phyloP scores from a whole-genome alignment of 2,329 filamentous ascomycete species.

The Curvularia lunata region DNA sequence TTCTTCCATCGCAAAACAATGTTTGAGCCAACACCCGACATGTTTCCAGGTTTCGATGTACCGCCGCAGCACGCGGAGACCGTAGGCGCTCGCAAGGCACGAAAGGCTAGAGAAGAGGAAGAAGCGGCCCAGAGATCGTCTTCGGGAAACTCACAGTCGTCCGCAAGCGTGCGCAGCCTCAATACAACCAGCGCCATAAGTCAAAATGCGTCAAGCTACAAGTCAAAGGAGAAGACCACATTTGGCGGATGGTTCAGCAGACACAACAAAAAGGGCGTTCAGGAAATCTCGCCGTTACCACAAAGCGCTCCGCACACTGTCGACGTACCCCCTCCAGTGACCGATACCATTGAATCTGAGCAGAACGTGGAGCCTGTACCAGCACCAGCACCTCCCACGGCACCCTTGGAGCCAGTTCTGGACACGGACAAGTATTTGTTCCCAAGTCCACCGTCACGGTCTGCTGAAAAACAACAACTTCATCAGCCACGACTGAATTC shows the following conservation, averaged over 20 bases:
- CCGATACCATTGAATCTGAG: conserved; percentile 2
- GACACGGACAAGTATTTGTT: conserved; percentile 4
- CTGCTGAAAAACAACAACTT: conserved; percentile 10
- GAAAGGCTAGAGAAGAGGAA: conserved; percentile 30
- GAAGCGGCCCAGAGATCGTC: conserved; percentile 26
- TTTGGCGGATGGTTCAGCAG: conserved; percentile 32
- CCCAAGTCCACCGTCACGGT: conserved; percentile 10
- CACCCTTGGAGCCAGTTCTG: conserved; percentile 11
- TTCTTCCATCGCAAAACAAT: conserved; percentile 7
- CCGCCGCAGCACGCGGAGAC: conserved; percentile 36
- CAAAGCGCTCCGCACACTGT: conserved; percentile 21
- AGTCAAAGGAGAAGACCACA: conserved; percentile 19
- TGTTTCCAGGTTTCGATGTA: conserved; percentile 39
- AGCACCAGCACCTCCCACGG: conserved; percentile 22
- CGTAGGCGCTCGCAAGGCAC: conserved; percentile 32
- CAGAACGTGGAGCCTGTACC: conserved; percentile 11
- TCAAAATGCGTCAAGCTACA: conserved; percentile 13
- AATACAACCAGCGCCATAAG: conserved; percentile 11
- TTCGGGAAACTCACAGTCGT: conserved; percentile 32
- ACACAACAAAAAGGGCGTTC: conserved; percentile 30
- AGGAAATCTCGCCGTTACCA: conserved; percentile 30
- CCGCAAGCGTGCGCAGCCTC: conserved; percentile 24
- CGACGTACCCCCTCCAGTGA: conserved; percentile 8
- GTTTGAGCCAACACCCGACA: conserved; percentile 15
- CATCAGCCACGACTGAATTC: conserved; percentile 22